These are phyloP conservation scores for Penicillium diatomitis DNA, from an alignment of 495 filamentous ascomycete genomes.

Conservation along the genomic window DNA sequence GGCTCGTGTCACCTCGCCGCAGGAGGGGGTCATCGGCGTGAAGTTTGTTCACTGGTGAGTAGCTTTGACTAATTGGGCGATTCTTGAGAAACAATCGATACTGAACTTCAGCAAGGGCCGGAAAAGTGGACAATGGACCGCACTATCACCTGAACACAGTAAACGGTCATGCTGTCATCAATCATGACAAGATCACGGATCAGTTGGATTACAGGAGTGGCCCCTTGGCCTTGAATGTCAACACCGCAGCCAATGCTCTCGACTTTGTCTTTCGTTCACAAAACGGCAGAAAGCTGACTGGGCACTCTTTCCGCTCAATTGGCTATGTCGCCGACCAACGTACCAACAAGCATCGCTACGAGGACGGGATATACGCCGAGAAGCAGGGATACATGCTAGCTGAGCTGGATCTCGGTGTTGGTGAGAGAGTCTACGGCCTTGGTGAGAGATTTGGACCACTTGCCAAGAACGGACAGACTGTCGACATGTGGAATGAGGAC, in stretches of 20 bases:
- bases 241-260: slow-evolving; percentile 44
- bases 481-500: slow-evolving; percentile 64
- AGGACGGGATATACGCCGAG: slow-evolving; percentile 45
- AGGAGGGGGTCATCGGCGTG: slow-evolving; percentile 52
- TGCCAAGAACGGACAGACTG: slow-evolving; percentile 58
- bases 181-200: slow-evolving; percentile 27
- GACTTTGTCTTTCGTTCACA: slow-evolving; percentile 45
- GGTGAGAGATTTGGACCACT: slow-evolving; percentile 64
- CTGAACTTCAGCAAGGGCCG: slow-evolving; percentile 19
- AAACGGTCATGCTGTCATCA: slow-evolving; percentile 34
- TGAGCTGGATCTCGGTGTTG: slow-evolving; percentile 52
- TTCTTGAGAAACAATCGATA: too few relatives aligned
- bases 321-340: slow-evolving; percentile 46
- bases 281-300: slow-evolving; percentile 42
- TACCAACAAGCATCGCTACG: slow-evolving; percentile 38
- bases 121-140: slow-evolving; percentile 44
- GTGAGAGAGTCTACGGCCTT: slow-evolving; percentile 60
- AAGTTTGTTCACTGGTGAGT: slow-evolving; percentile 57
- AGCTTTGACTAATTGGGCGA: too few relatives aligned
- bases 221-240: slow-evolving; percentile 42
- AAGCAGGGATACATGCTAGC: slow-evolving; percentile 53
- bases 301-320: slow-evolving; percentile 51
- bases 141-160: slow-evolving; percentile 53
- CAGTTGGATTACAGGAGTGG: slow-evolving; percentile 49
- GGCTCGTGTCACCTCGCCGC: slow-evolving; percentile 38